Percentiles rank a stretch among this genome's conserved stretches.
Evolutionary conservation across 1,139 yeast species (phyloP).

Genomic region (Groenewaldozyma sp.): DNA sequence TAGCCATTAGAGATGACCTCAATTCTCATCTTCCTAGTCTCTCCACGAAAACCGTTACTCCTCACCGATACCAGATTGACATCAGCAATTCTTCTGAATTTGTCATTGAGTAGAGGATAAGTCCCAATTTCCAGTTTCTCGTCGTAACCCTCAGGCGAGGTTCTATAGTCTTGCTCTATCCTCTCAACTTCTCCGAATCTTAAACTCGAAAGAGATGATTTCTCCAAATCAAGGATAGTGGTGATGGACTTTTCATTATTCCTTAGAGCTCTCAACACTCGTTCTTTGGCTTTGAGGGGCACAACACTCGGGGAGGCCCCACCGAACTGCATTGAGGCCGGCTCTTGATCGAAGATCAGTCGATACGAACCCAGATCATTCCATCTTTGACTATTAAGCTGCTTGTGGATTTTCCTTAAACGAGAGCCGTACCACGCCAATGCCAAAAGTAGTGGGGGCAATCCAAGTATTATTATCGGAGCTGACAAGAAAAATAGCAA

Average conservation of each 20-base stretch:
- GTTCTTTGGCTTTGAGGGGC: slow-evolving; percentile 14
- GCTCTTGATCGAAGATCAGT: slow-evolving; percentile 13
- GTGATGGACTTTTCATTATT: slow-evolving; percentile 20
- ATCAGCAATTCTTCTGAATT: slow-evolving; percentile 12
- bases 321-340: slow-evolving; percentile 1
- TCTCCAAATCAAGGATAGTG: slow-evolving; percentile 12
- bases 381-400: slow-evolving; percentile 22
- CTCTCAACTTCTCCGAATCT: slow-evolving; percentile 17
- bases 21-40: slow-evolving; percentile 15
- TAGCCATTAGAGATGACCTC: slow-evolving; percentile 11
- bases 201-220: slow-evolving; percentile 4
- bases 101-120: slow-evolving; percentile 10
- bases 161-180: slow-evolving; percentile 20
- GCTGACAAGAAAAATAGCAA: slow-evolving; percentile 8
- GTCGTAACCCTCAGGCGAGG: slow-evolving; percentile 18
- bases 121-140: slow-evolving; percentile 18
- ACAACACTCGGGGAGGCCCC: not conserved
- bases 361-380: slow-evolving; percentile 21
- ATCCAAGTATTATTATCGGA: slow-evolving; percentile 7
- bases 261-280: slow-evolving; percentile 19
- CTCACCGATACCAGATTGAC: slow-evolving; percentile 11
- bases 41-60: slow-evolving; percentile 6
- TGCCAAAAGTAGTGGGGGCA: slow-evolving; percentile 15
- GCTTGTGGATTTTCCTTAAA: slow-evolving; percentile 11
- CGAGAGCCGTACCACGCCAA: slow-evolving; percentile 17